Base-by-base conservation (phyloP, 768 basidiomycete species). In the Suillus americanus region DNA sequence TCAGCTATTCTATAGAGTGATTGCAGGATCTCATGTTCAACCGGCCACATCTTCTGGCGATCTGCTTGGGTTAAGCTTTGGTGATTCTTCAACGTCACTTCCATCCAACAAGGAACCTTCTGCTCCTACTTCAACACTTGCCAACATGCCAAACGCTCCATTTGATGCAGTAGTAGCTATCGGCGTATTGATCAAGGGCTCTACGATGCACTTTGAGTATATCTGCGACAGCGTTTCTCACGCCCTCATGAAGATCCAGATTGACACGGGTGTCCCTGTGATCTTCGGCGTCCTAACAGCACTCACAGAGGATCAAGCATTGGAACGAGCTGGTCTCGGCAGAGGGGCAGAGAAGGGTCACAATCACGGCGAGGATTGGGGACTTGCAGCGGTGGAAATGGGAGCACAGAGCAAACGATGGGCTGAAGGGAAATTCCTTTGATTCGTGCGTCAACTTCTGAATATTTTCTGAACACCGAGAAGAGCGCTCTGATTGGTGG, bases 191-290 rank as follows among this genome's bases (percentile, higher is more conserved):
- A 97, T 99, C 83, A 99, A 99, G 76, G 97, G 97, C 61, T 83
- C 88, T 1, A 99, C 97, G 20, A 97, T 97, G 95, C 97, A 99
- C 80, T 99, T 99, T 77, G 97, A 99, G 77, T 99, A 99, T 83
- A 99, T 99, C 77, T 92, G 86, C 77, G 95, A 98, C 71, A 87
- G 89, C 66, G 96, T 98, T 65, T 89, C 94, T 48, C 92, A 98
- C 70, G 95, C 89, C 51, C 82, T 99, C 68, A 99, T 99, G 97
- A 86, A 86, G 71, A 87, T 98, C 25, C 95, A 97, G 78, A 81
- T 98, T 70, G 97, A 99, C 77, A 89, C 92, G 1, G 95, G 95
- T 18, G 87, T 92, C 28, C 97, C 97, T 0, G 92, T 99, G 71
- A 90, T 99, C 69, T 99, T 99, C 77, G 97, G 97, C 48, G 95